A percentile compares a stretch with the other conserved stretches of the same genome.
Conservation (phyloP, 2,329 filamentous ascomycete species). For the Cytospora leucostoma region DNA sequence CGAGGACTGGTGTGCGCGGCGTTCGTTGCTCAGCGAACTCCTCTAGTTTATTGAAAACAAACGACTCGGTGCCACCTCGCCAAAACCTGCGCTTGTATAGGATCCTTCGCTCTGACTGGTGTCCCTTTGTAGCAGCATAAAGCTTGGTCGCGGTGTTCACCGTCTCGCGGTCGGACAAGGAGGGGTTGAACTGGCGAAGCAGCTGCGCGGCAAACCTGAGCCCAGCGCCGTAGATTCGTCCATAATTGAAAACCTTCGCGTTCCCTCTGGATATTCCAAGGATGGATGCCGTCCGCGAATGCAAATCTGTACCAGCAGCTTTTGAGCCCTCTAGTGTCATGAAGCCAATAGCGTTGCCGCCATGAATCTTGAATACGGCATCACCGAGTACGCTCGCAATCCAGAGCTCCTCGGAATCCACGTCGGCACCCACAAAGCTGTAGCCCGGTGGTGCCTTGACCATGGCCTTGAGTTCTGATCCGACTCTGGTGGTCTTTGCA, state of each 20-base stretch:
- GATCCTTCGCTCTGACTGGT: slow-evolving; percentile 73
- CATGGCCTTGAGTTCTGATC: slow-evolving; percentile 97
- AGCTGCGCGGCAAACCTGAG: slow-evolving; percentile 90
- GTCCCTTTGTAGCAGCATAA: slow-evolving; percentile 87
- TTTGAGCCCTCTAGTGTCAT: slow-evolving; percentile 99
- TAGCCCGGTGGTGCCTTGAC: slow-evolving; percentile 88
- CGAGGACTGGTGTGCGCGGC: slow-evolving; percentile 87
- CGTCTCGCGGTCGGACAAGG: slow-evolving; percentile 77
- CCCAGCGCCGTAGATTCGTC: slow-evolving; percentile 96
- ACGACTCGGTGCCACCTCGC: slow-evolving; percentile 94
- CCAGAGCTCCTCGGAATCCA: slow-evolving; percentile 97
- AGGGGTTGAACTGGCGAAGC: slow-evolving; percentile 90
- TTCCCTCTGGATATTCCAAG: slow-evolving; percentile 92
- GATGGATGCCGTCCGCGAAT: slow-evolving; percentile 90
- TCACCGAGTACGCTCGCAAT: slow-evolving; percentile 95
- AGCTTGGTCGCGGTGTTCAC: slow-evolving; percentile 73
- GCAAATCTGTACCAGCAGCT: slow-evolving; percentile 87
- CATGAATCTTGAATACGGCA: slow-evolving; percentile 90
- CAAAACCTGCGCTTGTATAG: slow-evolving; percentile 81
- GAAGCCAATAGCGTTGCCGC: slow-evolving; percentile 95
- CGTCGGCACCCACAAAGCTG: slow-evolving; percentile 92
- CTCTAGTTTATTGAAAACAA: slow-evolving; percentile 97
- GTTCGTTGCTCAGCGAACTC: slow-evolving; percentile 95
- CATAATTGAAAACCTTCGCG: slow-evolving; percentile 98
- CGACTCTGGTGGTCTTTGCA: slow-evolving; percentile 92